A percentile compares a stretch with the other conserved stretches of the same genome.
phyloP scores from a whole-genome alignment of 495 filamentous ascomycete genomes.

The Sporormia fimetaria region DNA sequence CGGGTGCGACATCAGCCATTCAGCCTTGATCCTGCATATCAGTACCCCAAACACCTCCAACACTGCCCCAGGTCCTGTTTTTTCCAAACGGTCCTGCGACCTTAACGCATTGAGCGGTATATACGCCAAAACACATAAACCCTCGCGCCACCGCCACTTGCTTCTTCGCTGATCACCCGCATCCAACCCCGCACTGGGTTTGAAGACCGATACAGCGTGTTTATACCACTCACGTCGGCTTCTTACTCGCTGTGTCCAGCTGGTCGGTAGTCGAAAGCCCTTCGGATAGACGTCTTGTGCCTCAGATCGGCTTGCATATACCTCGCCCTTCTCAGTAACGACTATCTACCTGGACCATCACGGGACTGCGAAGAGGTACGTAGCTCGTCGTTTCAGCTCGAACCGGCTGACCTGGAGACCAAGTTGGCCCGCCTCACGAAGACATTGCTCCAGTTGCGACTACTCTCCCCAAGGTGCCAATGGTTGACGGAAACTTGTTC shows the following conservation, averaged over 20 bases:
- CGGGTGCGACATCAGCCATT: slow-evolving; percentile 26
- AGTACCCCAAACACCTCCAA: slow-evolving; percentile 23
- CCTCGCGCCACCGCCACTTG: slow-evolving; percentile 12
- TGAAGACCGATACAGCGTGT: slow-evolving; percentile 20
- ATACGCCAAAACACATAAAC: slow-evolving; percentile 18
- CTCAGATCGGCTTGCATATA: too few species aligned
- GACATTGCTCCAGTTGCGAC: too few species aligned
- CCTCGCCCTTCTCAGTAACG: too few species aligned
- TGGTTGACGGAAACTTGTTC: slow-evolving; percentile 30
- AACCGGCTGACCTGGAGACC: too few species aligned
- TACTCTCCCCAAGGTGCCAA: slow-evolving; percentile 21
- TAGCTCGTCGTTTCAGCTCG: too few species aligned
- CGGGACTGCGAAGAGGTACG: too few species aligned
- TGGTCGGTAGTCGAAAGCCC: slow-evolving; percentile 8
- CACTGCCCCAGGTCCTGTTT: slow-evolving; percentile 19
- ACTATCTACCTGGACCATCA: too few species aligned
- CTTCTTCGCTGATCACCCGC: slow-evolving; percentile 22
- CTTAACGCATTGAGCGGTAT: slow-evolving; percentile 20
- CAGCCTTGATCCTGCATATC: slow-evolving; percentile 27
- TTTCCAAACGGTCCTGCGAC: slow-evolving; percentile 19
- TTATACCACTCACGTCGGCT: slow-evolving; percentile 19
- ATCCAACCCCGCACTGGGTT: slow-evolving; percentile 24
- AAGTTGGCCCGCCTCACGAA: too few species aligned
- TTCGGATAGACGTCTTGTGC: slow-evolving; percentile 3
- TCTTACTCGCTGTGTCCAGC: slow-evolving; percentile 17